Evolutionary conservation across 2,329 filamentous ascomycete species (phyloP).

Genomic region (Claviceps maximensis): DNA sequence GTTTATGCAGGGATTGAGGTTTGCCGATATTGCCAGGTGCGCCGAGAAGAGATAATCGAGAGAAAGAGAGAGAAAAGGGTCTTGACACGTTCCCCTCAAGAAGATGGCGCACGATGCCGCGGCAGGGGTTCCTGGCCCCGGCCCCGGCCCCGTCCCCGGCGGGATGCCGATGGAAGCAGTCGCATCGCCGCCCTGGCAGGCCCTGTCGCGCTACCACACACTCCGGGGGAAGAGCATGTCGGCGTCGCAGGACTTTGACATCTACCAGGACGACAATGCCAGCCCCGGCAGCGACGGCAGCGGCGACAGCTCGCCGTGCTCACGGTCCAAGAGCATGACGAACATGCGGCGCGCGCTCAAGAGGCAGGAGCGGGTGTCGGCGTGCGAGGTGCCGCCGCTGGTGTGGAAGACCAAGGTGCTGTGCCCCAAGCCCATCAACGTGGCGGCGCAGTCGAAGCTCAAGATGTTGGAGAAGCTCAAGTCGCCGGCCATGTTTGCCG

Average conservation of each 20-base stretch:
- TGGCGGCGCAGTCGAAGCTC: slow-evolving; percentile 3
- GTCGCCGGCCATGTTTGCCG: neutral
- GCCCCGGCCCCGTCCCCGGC: too few species aligned
- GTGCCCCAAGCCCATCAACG: slow-evolving; percentile 6
- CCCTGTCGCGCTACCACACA: slow-evolving; percentile 19
- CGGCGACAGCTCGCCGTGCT: slow-evolving; percentile 3
- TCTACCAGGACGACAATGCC: slow-evolving; percentile 13
- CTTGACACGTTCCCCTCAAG: neutral
- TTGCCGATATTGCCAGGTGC: neutral
- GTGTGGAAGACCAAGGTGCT: neutral
- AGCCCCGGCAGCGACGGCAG: slow-evolving; percentile 1
- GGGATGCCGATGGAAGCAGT: slow-evolving; percentile 5
- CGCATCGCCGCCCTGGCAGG: slow-evolving; percentile 11
- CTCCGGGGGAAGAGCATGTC: slow-evolving; percentile 24
- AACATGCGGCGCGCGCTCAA: neutral
- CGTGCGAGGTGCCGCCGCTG: neutral
- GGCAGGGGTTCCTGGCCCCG: neutral
- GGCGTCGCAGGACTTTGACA: slow-evolving; percentile 17
- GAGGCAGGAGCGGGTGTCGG: neutral
- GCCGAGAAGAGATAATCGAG: neutral
- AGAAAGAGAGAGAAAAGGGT: neutral
- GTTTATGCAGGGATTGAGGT: neutral
- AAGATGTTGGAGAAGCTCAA: slow-evolving; percentile 5
- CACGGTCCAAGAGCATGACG: slow-evolving; percentile 10
- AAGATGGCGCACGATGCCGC: slow-evolving; percentile 5